Evolutionary conservation across 1,284 basidiomycete species (phyloP).

Genomic region (Hymenochaete sp.): DNA sequence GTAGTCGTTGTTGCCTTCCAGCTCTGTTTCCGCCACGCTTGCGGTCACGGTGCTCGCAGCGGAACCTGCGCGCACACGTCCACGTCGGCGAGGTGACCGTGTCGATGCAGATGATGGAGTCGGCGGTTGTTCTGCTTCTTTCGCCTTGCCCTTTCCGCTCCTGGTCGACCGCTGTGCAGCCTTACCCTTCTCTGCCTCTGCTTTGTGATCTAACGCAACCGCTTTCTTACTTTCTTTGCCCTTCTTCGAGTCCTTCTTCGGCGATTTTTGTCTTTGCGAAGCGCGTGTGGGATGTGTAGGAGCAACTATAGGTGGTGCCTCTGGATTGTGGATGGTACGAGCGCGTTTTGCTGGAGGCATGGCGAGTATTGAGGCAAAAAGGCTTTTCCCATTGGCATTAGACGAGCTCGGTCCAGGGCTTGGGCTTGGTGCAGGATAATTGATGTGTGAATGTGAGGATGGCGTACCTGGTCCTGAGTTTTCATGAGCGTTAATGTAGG

Average conservation of each 20-base stretch:
- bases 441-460: constrained; percentile 31
- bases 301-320: constrained; percentile 57
- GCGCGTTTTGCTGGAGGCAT: constrained; percentile 65
- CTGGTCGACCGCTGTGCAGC: no score
- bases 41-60: constrained; percentile 12
- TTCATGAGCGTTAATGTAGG: no score
- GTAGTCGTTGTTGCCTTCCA: constrained; percentile 75
- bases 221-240: constrained; percentile 5
- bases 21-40: constrained; percentile 45
- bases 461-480: constrained; percentile 26
- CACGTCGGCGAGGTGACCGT: constrained; percentile 9
- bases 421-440: constrained; percentile 42
- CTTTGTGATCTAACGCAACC: not conserved
- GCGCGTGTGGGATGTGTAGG: constrained; percentile 28
- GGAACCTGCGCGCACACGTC: constrained; percentile 13
- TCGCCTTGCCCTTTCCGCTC: constrained; percentile 15
- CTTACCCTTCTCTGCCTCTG: constrained; percentile 12
- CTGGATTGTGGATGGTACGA: constrained; percentile 62
- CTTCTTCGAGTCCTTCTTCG: constrained; percentile 14
- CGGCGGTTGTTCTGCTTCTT: constrained; percentile 16
- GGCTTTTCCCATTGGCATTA: constrained; percentile 39
- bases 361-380: constrained; percentile 66
- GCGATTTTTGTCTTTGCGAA: constrained; percentile 8
- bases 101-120: constrained; percentile 12
- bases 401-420: constrained; percentile 31